phyloP scores from a whole-genome alignment of 2,329 filamentous ascomycete genomes.

The Myriosclerotinia duriaeana region DNA sequence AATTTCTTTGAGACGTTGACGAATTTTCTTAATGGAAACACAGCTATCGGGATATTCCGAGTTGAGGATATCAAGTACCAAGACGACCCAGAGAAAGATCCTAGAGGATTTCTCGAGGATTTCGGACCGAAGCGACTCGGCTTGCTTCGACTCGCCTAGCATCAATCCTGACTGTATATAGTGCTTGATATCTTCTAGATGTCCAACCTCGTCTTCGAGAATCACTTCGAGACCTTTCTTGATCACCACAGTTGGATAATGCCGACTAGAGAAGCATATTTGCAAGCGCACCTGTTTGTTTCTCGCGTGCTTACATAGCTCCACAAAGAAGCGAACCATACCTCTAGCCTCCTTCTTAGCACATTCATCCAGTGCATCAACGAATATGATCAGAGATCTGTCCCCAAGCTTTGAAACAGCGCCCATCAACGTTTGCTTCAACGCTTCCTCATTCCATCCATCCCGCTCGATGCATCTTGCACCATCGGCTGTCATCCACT shows the following conservation, averaged over 20 bases:
- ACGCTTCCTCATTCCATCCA: slow-evolving; percentile 35
- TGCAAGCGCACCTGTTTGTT: slow-evolving; percentile 25
- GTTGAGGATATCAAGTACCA: slow-evolving; percentile 45
- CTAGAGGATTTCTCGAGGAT: slow-evolving; percentile 28
- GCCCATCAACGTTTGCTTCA: slow-evolving; percentile 34
- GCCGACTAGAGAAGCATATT: slow-evolving; percentile 38
- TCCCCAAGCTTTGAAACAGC: slow-evolving; percentile 37
- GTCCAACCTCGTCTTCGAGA: slow-evolving; percentile 36
- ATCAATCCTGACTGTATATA: slow-evolving; percentile 37
- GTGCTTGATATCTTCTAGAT: slow-evolving; percentile 36
- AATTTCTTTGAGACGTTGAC: slow-evolving; percentile 40
- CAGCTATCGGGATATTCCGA: slow-evolving; percentile 42
- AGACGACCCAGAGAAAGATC: slow-evolving; percentile 35
- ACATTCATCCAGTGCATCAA: slow-evolving; percentile 37
- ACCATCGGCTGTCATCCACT: slow-evolving; percentile 35
- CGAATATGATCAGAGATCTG: slow-evolving; percentile 39
- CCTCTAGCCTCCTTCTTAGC: slow-evolving; percentile 22
- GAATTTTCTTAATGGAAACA: slow-evolving; percentile 40
- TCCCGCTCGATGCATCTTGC: slow-evolving; percentile 30
- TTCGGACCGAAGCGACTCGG: slow-evolving; percentile 25
- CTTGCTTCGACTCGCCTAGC: slow-evolving; percentile 27
- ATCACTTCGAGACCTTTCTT: slow-evolving; percentile 32
- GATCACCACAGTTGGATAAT: slow-evolving; percentile 36
- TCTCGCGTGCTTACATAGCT: slow-evolving; percentile 27
- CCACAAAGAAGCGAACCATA: slow-evolving; percentile 33